A percentile compares a stretch with the other conserved stretches of the same genome.
phyloP scores from a whole-genome alignment of 495 filamentous ascomycete species.

The Xylaria grammica region DNA sequence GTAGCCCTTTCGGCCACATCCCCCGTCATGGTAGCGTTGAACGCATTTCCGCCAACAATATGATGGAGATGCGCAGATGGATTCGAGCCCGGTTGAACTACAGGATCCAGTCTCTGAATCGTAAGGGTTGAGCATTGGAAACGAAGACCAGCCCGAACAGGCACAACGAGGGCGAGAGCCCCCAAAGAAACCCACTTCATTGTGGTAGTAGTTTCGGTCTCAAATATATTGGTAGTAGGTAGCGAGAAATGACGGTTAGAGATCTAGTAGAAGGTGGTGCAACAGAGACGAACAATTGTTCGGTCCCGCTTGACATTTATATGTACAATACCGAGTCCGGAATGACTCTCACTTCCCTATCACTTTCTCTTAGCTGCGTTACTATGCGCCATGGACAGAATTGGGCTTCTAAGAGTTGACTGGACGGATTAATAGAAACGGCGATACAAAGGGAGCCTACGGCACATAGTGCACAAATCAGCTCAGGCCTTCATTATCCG shows the following conservation, averaged over 20 bases:
- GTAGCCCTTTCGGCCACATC: conserved; percentile 47
- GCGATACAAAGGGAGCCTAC: conserved; percentile 5
- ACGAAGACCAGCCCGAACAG: conserved; percentile 52
- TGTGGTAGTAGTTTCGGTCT: background rate
- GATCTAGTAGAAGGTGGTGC: background rate
- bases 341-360: background rate
- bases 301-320: background rate
- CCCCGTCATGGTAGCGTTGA: conserved; percentile 54
- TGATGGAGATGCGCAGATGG: conserved; percentile 57
- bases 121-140: conserved; percentile 57
- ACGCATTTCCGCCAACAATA: conserved; percentile 57
- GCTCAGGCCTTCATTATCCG: conserved; percentile 18
- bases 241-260: background rate
- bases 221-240: background rate
- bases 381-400: background rate
- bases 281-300: background rate
- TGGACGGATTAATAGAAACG: conserved; percentile 14
- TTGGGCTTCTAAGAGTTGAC: background rate
- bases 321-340: background rate
- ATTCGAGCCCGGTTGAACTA: conserved; percentile 51
- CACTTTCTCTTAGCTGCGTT: background rate
- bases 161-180: conserved; percentile 43
- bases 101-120: conserved; percentile 55
- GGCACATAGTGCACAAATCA: conserved; percentile 23
- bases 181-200: conserved; percentile 54